Evolutionary conservation across 179 eudicot species (phyloP), one percentile per base, ranked within the genome.

Genomic region (Beta macrorhiza): DNA sequence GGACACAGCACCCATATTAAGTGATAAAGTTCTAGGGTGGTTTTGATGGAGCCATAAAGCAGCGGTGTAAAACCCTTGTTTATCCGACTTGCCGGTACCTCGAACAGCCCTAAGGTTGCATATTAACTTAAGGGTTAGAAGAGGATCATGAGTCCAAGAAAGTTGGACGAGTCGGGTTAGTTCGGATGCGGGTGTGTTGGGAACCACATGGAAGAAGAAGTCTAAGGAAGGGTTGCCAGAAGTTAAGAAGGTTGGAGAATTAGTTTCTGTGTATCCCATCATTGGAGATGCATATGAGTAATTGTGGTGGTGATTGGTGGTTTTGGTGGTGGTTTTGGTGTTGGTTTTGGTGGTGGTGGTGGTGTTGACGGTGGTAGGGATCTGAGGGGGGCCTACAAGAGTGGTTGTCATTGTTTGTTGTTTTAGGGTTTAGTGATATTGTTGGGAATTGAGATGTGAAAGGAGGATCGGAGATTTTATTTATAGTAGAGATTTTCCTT

Each of bases 11-110:
- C 11, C 37, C 2, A 88, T 68, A 44, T 90, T 91, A 20, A 55
- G 45, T 0, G 91, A 86, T 0, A 91, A 76, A 42, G 91, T 90
- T 56, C 87, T 89, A 0, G 91, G 91, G 74, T 90, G 91, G 72
- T 84, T 32, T 0, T 53, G 4, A 52, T 89, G 87, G 0, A 91
- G 79, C 93, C 95, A 91, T 0, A 88, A 45, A 17, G 93, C 93
- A 0, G 87, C 85, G 0, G 85, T 76, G 20, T 87, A 92, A 64
- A 79, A 90, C 25, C 92, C 88, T 29, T 87, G 69, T 45, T 88
- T 89, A n/a, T 92, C 87, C 0, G 90, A 82, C 58, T 89, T 92
- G 0, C 91, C 95, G 9, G 91, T 86, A 15, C 95, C 95, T 1
- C 92, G 75, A 3, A 90, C 89, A 15, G 89, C 91, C 13, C 92